Percentiles rank a stretch among this genome's conserved stretches.
These are phyloP conservation scores for Arabidopsis lyrata DNA, from an alignment of 441 rosid species.

Conservation along the genomic window DNA sequence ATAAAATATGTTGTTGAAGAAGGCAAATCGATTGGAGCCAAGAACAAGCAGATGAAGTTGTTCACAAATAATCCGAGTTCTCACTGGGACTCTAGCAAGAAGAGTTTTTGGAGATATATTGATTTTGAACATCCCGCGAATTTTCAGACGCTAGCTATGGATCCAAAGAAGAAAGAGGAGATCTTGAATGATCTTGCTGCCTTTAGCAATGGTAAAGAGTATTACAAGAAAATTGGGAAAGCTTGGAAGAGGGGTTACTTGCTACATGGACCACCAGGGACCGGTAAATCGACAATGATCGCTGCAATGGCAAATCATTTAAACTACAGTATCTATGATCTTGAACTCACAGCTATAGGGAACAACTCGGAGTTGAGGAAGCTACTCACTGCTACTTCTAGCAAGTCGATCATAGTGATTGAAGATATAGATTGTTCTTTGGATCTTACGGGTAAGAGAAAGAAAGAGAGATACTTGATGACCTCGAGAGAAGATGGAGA, in stretches of 20 bases:
- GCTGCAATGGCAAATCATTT: conserved; percentile 81
- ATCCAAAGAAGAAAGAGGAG: conserved; percentile 68
- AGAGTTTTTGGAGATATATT: conserved; percentile 75
- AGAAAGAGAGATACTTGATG: conserved; percentile 36
- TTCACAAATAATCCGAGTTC: conserved; percentile 48
- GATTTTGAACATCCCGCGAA: conserved; percentile 80
- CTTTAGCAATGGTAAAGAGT: conserved; percentile 66
- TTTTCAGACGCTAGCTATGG: conserved; percentile 63
- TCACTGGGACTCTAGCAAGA: conserved; percentile 48
- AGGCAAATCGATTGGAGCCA: conserved; percentile 43
- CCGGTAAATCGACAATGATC: conserved; percentile 79
- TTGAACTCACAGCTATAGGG: conserved; percentile 69
- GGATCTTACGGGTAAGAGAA: conserved; percentile 74
- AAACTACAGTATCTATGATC: conserved; percentile 74
- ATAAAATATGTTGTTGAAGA: conserved; percentile 44
- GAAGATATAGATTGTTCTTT: conserved; percentile 80
- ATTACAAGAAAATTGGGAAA: conserved; percentile 73
- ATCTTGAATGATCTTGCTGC: conserved; percentile 68
- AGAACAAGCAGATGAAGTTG: conserved; percentile 51
- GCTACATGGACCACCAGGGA: conserved; percentile 75
- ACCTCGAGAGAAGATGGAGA: conserved; percentile 46
- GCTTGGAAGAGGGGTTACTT: conserved; percentile 84
- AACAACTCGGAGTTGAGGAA: conserved; percentile 69
- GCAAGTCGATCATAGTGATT: conserved; percentile 71
- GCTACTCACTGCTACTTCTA: conserved; percentile 65